Percentiles rank a stretch among this genome's conserved stretches.
Conservation (phyloP, 73 alveolate species). For the Diophrys sp. region DNA sequence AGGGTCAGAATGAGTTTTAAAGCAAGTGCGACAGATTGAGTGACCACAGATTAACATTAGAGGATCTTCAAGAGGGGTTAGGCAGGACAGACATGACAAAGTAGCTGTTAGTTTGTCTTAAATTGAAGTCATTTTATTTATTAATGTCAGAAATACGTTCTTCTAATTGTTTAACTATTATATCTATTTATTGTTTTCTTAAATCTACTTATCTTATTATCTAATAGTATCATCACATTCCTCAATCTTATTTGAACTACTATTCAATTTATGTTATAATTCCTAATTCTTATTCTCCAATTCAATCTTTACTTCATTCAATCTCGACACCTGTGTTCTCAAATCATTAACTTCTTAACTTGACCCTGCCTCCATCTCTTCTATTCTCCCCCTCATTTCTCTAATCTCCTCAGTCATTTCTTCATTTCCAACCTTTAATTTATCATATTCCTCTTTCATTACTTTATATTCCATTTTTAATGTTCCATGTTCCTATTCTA, state of each 20-base stretch:
- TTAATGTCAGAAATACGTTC: background rate
- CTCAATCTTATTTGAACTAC: background rate
- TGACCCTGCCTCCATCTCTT: background rate
- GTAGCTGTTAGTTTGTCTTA: slow-evolving; percentile 38
- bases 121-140: slow-evolving; percentile 13
- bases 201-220: background rate
- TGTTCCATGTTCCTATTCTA: background rate
- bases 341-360: no score
- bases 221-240: background rate
- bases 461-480: no score
- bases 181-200: background rate
- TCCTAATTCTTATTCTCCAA: background rate
- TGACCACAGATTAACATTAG: slow-evolving; percentile 67
- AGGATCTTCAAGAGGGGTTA: slow-evolving; percentile 49
- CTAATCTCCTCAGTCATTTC: background rate
- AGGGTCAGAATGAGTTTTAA: slow-evolving; percentile 67
- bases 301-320: background rate
- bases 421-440: background rate
- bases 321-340: background rate
- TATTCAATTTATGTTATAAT: background rate
- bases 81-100: slow-evolving; percentile 54
- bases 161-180: background rate
- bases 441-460: background rate
- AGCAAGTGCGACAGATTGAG: slow-evolving; percentile 55
- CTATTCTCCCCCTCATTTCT: background rate